Conservation (phyloP, 108 stramenopile species). For the Fistulifera pelliculosa region DNA sequence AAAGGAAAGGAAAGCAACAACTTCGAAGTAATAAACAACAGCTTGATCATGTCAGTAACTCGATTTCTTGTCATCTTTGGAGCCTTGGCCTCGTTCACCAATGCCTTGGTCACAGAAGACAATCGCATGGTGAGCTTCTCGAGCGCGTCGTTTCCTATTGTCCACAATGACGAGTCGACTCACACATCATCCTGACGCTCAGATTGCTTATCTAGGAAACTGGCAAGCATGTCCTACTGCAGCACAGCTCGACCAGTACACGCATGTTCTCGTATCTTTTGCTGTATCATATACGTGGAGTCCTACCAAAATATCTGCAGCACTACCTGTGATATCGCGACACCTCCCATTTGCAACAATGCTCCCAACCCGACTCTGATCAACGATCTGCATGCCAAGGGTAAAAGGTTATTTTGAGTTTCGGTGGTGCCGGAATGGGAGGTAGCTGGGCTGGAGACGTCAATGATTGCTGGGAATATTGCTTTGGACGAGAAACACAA, state of each 20-base stretch:
- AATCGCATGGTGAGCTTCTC: too few relatives aligned
- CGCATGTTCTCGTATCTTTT: slow-evolving; percentile 47
- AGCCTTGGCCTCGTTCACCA: too few relatives aligned
- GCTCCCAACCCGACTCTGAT: slow-evolving; percentile 22
- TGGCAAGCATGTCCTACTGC: slow-evolving; percentile 51
- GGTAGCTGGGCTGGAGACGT: slow-evolving; percentile 32
- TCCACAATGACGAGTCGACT: too few relatives aligned
- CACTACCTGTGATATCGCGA: slow-evolving; percentile 27
- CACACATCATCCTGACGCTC: too few relatives aligned
- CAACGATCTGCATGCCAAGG: slow-evolving; percentile 24
- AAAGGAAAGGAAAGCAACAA: too few relatives aligned
- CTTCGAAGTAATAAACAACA: too few relatives aligned
- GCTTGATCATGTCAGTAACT: too few relatives aligned
- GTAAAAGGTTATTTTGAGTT: slow-evolving; percentile 56
- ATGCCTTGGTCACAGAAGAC: too few relatives aligned
- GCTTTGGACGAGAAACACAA: slow-evolving; percentile 42
- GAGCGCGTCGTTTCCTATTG: too few relatives aligned
- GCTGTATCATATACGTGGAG: slow-evolving; percentile 44
- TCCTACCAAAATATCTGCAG: slow-evolving; percentile 28
- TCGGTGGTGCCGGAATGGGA: slow-evolving; percentile 66
- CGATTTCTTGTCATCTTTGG: too few relatives aligned
- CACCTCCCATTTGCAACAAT: slow-evolving; percentile 35
- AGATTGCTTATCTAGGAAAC: slow-evolving; percentile 54
- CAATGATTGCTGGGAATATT: slow-evolving; percentile 71
- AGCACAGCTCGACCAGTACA: slow-evolving; percentile 33